Evolutionary conservation across 805 yeast genomes (phyloP).

Genomic region (Spathaspora girioi): DNA sequence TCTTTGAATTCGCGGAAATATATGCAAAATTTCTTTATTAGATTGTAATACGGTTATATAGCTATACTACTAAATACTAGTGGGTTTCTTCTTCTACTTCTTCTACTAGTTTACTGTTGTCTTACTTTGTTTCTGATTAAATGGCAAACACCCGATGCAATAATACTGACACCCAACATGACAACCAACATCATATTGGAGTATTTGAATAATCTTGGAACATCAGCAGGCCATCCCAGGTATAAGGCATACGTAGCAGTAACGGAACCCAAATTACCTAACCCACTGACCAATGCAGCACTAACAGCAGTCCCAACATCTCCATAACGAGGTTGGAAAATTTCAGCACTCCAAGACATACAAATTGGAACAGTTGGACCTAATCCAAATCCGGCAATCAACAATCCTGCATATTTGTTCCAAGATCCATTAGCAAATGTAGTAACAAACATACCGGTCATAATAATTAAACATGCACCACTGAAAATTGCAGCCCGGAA

Average conservation of each 20-base stretch:
- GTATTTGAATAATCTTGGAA: constrained; percentile 53
- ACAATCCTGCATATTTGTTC: constrained; percentile 75
- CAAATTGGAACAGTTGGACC: constrained; percentile 90
- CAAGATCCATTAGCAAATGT: constrained; percentile 73
- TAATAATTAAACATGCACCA: constrained; percentile 61
- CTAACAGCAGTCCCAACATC: constrained; percentile 84
- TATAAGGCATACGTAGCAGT: constrained; percentile 83
- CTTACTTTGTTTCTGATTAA: constrained; percentile 29
- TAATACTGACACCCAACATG: constrained; percentile 70
- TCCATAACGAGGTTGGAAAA: constrained; percentile 67
- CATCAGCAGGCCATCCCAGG: constrained; percentile 84
- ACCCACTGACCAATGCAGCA: constrained; percentile 78
- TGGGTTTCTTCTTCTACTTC: background rate
- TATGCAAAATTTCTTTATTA: background rate
- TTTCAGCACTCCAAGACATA: constrained; percentile 81
- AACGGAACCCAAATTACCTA: constrained; percentile 85
- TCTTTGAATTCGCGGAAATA: background rate
- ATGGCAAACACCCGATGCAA: constrained; percentile 37
- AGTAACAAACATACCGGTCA: constrained; percentile 69
- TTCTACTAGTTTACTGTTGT: constrained; percentile 7
- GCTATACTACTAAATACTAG: background rate
- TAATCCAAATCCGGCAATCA: constrained; percentile 80
- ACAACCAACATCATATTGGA: constrained; percentile 83
- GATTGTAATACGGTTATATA: too few species aligned
- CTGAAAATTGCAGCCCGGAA: constrained; percentile 62